Conservation (phyloP, 2,329 filamentous ascomycete species). For the Alternaria triticina region DNA sequence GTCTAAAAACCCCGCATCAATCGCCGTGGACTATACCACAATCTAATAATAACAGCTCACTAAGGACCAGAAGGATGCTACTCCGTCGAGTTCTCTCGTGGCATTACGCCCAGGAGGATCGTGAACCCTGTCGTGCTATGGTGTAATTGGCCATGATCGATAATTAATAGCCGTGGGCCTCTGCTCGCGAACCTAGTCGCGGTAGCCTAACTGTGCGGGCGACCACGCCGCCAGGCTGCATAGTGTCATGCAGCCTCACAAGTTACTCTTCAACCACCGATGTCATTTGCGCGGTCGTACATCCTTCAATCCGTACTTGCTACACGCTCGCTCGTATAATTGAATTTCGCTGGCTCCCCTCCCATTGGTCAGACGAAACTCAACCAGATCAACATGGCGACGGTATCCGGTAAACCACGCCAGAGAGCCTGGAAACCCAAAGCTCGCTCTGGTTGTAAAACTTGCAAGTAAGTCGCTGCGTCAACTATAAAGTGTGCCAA, state of each 20-base stretch:
- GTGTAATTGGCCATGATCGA: neutral
- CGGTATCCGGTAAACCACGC: conserved; percentile 14
- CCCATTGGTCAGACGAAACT: neutral
- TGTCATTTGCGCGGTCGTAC: conserved; percentile 11
- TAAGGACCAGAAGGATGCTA: neutral
- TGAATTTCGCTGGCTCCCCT: neutral
- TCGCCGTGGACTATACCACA: neutral
- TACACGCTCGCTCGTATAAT: conserved; percentile 1
- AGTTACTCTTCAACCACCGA: neutral
- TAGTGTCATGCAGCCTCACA: conserved; percentile 7
- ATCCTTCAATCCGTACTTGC: neutral
- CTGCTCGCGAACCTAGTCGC: neutral
- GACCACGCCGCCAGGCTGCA: conserved; percentile 9
- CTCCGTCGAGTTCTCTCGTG: neutral
- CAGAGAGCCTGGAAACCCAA: conserved; percentile 26
- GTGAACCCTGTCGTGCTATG: neutral
- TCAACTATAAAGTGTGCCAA: neutral
- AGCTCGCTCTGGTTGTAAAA: conserved; percentile 22
- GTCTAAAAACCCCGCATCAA: neutral
- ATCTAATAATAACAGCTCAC: neutral
- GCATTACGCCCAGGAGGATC: neutral
- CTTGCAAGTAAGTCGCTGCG: conserved; percentile 23
- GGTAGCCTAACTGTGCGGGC: neutral
- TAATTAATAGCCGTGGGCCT: neutral
- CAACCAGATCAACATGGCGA: conserved; percentile 1